Evolutionary conservation across 768 basidiomycete species (phyloP).

Genomic region (Lactarius quietus): DNA sequence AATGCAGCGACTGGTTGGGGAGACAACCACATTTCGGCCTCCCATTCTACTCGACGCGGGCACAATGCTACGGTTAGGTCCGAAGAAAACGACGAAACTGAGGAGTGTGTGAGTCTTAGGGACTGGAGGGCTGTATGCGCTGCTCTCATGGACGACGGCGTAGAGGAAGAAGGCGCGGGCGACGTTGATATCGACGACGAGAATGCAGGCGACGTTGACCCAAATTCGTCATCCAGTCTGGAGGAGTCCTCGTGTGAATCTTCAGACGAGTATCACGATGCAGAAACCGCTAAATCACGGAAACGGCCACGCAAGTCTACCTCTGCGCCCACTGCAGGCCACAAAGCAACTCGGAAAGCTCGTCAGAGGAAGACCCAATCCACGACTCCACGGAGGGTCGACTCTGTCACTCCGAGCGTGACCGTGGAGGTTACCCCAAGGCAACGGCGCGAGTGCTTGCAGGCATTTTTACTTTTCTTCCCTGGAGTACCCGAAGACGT

Average conservation of each 20-base stretch:
- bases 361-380: slow-evolving; percentile 9
- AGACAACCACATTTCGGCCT: slow-evolving; percentile 18
- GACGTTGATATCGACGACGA: slow-evolving; percentile 29
- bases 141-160: slow-evolving; percentile 47
- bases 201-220: slow-evolving; percentile 27
- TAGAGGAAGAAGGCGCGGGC: slow-evolving; percentile 29
- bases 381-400: not conserved
- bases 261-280: slow-evolving; percentile 17
- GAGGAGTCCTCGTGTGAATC: slow-evolving; percentile 24
- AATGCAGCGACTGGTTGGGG: slow-evolving; percentile 76
- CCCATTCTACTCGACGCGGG: not conserved
- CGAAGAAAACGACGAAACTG: slow-evolving; percentile 26
- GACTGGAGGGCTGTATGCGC: slow-evolving; percentile 84
- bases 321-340: not conserved
- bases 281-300: slow-evolving; percentile 8
- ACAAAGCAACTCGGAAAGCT: slow-evolving; percentile 2
- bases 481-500: slow-evolving; percentile 47
- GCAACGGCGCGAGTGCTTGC: slow-evolving; percentile 52
- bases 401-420: slow-evolving; percentile 1
- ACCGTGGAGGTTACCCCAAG: slow-evolving; percentile 41
- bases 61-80: slow-evolving; percentile 25
- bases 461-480: slow-evolving; percentile 73
- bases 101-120: slow-evolving; percentile 48
- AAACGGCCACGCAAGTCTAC: slow-evolving; percentile 17
- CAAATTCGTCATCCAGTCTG: slow-evolving; percentile 33